Percentiles rank a stretch among this genome's conserved stretches.
phyloP scores from a whole-genome alignment of 2,329 filamentous ascomycete species.

The Ascomycota sp. region DNA sequence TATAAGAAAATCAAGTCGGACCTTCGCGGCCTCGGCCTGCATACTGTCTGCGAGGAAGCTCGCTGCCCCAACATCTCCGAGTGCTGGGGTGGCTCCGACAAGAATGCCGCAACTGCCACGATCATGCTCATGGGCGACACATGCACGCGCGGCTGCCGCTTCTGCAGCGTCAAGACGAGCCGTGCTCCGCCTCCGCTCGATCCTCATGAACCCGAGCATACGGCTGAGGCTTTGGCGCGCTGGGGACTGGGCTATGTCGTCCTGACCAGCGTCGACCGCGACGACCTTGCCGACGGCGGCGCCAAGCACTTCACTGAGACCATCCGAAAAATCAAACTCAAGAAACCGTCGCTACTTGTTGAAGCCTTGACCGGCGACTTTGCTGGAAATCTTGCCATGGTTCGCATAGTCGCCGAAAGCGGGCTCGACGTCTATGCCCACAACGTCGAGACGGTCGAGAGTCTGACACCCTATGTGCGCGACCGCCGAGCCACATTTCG shows the following conservation, averaged over 20 bases:
- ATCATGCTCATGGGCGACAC: slow-evolving; percentile 99
- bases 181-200: slow-evolving; percentile 61
- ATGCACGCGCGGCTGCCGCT: slow-evolving; percentile 86
- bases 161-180: slow-evolving; percentile 90
- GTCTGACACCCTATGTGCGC: slow-evolving; percentile 69
- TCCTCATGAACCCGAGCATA: slow-evolving; percentile 91
- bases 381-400: slow-evolving; percentile 69
- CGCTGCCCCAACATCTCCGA: slow-evolving; percentile 94
- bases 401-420: slow-evolving; percentile 60
- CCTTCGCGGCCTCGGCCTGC: slow-evolving; percentile 67
- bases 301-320: slow-evolving; percentile 84
- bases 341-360: slow-evolving; percentile 56
- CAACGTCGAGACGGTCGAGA: slow-evolving; percentile 91
- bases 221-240: slow-evolving; percentile 72
- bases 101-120: slow-evolving; percentile 81
- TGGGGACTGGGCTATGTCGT: slow-evolving; percentile 97
- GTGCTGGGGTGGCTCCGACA: slow-evolving; percentile 86
- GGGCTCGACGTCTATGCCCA: slow-evolving; percentile 93
- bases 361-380: slow-evolving; percentile 82
- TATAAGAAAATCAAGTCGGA: slow-evolving; percentile 93
- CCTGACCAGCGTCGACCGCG: slow-evolving; percentile 79
- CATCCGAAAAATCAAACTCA: slow-evolving; percentile 79
- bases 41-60: slow-evolving; percentile 96
- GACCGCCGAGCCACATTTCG: slow-evolving; percentile 79
- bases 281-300: slow-evolving; percentile 78